A percentile compares a stretch with the other conserved stretches of the same genome.
Evolutionary conservation across 306 rosid species (phyloP).

Genomic region (Echinosophora koreensis): DNA sequence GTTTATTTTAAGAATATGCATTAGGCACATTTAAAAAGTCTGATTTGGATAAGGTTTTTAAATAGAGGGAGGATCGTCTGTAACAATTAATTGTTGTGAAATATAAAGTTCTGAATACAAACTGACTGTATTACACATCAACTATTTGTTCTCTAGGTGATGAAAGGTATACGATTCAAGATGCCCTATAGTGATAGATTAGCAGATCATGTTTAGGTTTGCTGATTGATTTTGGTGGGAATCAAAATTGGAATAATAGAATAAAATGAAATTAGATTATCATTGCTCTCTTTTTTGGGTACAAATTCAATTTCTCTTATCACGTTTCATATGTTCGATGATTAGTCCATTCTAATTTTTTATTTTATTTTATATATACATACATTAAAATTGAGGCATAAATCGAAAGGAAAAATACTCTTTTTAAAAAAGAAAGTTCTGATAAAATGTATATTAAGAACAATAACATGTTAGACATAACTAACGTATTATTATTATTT

Average conservation of each 20-base stretch:
- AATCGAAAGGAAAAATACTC: not conserved
- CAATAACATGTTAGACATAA: not conserved
- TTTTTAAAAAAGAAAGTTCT: not conserved
- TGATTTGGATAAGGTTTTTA: conserved; percentile 6
- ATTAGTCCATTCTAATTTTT: not conserved
- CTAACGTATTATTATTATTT: not conserved
- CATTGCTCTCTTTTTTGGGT: not conserved
- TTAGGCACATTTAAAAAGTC: not conserved
- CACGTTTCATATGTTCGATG: not conserved
- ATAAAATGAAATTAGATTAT: not conserved
- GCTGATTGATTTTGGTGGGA: conserved; percentile 30
- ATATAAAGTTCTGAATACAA: not conserved
- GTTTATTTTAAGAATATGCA: conserved; percentile 27
- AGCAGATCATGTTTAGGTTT: conserved; percentile 36
- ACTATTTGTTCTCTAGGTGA: conserved; percentile 23
- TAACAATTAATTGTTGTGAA: not conserved
- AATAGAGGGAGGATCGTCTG: not conserved
- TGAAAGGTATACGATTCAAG: conserved; percentile 45
- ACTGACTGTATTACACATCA: conserved; percentile 7
- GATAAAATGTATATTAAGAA: not conserved
- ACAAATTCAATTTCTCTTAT: not conserved
- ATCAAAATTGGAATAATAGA: conserved; percentile 20
- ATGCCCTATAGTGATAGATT: conserved; percentile 41
- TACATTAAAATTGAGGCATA: not conserved
- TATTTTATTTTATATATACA: not conserved